phyloP scores from a whole-genome alignment of 345 rosid genomes.

The rapeseed (Brassica napus) region Da-Ae NC_063451.1:33558001-33558500 shows the following conservation, averaged over 20 bases:
- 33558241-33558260: constrained; percentile 2
- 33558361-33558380: not conserved
- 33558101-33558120: constrained; percentile 84
- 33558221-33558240: constrained; percentile 31
- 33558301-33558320: constrained; percentile 43
- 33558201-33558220: constrained; percentile 42
- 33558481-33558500: constrained; percentile 3
- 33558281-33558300: constrained; percentile 37
- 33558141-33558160: constrained; percentile 47
- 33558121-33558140: constrained; percentile 68
- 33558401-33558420: not conserved
- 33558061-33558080: constrained; percentile 77
- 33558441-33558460: not conserved
- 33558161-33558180: constrained; percentile 11
- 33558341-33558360: not conserved
- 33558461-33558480: not conserved
- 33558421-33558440: not conserved
- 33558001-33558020: constrained; percentile 68
- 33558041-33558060: constrained; percentile 87
- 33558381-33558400: not conserved
- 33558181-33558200: constrained; percentile 24
- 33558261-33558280: constrained; percentile 27
- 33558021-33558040: constrained; percentile 95
- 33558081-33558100: constrained; percentile 73
- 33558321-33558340: constrained; percentile 5